These are phyloP conservation scores for Pseudocercospora cruenta DNA, from an alignment of 2,329 filamentous ascomycete species.

Conservation along the genomic window DNA sequence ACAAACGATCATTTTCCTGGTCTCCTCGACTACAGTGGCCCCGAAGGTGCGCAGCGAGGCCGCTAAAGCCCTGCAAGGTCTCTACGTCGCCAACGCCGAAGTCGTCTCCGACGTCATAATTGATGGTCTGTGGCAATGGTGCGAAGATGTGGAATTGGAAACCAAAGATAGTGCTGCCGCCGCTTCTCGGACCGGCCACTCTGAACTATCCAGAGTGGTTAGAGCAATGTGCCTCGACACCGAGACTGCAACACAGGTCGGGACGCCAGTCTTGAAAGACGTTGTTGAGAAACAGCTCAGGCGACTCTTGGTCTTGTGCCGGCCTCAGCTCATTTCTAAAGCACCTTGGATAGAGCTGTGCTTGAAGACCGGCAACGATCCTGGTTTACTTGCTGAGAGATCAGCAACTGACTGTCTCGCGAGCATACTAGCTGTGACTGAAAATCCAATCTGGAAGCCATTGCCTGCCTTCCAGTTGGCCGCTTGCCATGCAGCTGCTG, in stretches of 20 bases:
- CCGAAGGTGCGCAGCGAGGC: slow-evolving; percentile 67
- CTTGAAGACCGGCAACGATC: slow-evolving; percentile 78
- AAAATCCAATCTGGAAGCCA: slow-evolving; percentile 34
- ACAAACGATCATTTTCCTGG: slow-evolving; percentile 79
- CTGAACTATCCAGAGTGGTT: slow-evolving; percentile 64
- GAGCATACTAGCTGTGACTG: slow-evolving; percentile 62
- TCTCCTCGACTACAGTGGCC: slow-evolving; percentile 66
- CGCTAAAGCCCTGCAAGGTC: slow-evolving; percentile 61
- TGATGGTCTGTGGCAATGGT: slow-evolving; percentile 78
- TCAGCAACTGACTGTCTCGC: slow-evolving; percentile 67
- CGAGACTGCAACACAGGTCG: slow-evolving; percentile 53
- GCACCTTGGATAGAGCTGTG: slow-evolving; percentile 89
- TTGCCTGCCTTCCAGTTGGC: slow-evolving; percentile 63
- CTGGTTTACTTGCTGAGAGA: slow-evolving; percentile 72
- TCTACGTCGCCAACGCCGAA: slow-evolving; percentile 65
- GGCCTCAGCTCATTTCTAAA: slow-evolving; percentile 74
- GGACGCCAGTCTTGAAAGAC: slow-evolving; percentile 50
- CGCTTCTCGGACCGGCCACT: slow-evolving; percentile 65
- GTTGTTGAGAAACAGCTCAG: slow-evolving; percentile 72
- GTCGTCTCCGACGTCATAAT: slow-evolving; percentile 63
- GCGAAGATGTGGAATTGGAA: slow-evolving; percentile 66
- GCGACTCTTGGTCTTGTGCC: slow-evolving; percentile 75
- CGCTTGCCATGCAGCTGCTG: slow-evolving; percentile 82
- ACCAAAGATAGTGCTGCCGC: slow-evolving; percentile 77
- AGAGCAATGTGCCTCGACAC: slow-evolving; percentile 65